Evolutionary conservation across 768 basidiomycete genomes (phyloP), one percentile per base, ranked within the genome.

Genomic region (Pisolithus microcarpus): DNA sequence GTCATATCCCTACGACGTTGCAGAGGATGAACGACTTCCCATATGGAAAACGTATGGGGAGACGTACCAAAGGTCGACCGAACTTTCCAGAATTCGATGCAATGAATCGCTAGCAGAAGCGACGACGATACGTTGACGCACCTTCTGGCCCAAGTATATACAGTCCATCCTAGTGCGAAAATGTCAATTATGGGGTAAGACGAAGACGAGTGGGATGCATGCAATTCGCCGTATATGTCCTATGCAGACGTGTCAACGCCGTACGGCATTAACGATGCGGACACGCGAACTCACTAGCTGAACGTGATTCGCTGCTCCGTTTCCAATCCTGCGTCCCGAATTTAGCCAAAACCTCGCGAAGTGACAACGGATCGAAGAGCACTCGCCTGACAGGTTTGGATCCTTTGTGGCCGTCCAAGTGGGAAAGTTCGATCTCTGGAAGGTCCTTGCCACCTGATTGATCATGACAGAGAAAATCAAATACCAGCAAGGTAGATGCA

Each of bases 171-270:
- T 88, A 58, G 1, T 49, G 13, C 28, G 8, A 19, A 23, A 1
- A 52, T 5, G 24, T 55, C 31, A 52, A 28, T 26, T 1, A 23
- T 36, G 31, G 34, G 13, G 18, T 23, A 43, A 34, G 44, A 28
- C 4, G 31, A 34, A 31, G 24, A 18, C 7, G 47, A 0, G 0
- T 38, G 30, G 24, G 43, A 47, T 7, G 50, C 63, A 30, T 56
- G 89, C 89, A 93, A 67, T 70, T 96, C 94, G 30, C 95, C 95
- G 57, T 97, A 98, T 50, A 99, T 97, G 65, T 99, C 95, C 91
- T 92, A 18, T 10, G 38, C 30, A 51, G 9, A 43, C 13, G 18
- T 2, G 46, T 60, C 49, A 56, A 1, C 40, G 11, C 36, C 8
- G 4, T 26, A 44, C 16, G 37, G 51, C 7, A 21, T n/a, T 18